phyloP scores from a whole-genome alignment of 805 yeast species.

The Saccharomycopsis guyanensis region DNA sequence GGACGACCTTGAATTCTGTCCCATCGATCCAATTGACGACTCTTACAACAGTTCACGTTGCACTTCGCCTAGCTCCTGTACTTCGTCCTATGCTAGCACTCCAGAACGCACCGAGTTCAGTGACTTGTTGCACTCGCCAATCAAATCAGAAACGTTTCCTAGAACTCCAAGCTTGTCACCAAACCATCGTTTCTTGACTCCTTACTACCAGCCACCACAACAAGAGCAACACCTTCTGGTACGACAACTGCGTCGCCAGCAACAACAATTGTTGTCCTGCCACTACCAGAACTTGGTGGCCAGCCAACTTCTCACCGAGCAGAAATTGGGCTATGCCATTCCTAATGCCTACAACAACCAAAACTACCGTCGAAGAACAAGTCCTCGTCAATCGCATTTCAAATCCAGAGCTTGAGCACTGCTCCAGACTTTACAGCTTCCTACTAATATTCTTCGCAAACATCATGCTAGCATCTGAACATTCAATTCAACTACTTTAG shows the following conservation, averaged over 20 bases:
- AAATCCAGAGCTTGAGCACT: not conserved
- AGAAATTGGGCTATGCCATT: not conserved
- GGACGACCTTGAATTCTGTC: constrained; percentile 68
- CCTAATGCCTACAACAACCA: too few species aligned
- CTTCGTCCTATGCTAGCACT: constrained; percentile 13
- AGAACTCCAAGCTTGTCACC: not conserved
- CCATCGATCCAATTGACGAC: constrained; percentile 26
- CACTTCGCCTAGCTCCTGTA: constrained; percentile 1
- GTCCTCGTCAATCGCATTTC: not conserved
- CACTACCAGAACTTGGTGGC: constrained; percentile 1
- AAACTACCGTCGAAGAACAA: not conserved
- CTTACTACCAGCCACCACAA: constrained; percentile 13
- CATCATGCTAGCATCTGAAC: too few species aligned
- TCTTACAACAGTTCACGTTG: not conserved
- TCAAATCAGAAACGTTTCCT: not conserved
- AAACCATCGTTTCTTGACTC: constrained; percentile 1
- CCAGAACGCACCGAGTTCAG: constrained; percentile 9
- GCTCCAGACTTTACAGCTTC: too few species aligned
- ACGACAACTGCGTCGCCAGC: not conserved
- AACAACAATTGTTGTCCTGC: not conserved
- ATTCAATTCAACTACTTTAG: too few species aligned
- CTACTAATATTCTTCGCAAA: too few species aligned
- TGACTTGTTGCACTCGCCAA: not conserved
- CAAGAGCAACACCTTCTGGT: constrained; percentile 9
- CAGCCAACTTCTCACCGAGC: not conserved